phyloP scores from a whole-genome alignment of 805 yeast species.

The Wickerhamomyces mucosus region DNA sequence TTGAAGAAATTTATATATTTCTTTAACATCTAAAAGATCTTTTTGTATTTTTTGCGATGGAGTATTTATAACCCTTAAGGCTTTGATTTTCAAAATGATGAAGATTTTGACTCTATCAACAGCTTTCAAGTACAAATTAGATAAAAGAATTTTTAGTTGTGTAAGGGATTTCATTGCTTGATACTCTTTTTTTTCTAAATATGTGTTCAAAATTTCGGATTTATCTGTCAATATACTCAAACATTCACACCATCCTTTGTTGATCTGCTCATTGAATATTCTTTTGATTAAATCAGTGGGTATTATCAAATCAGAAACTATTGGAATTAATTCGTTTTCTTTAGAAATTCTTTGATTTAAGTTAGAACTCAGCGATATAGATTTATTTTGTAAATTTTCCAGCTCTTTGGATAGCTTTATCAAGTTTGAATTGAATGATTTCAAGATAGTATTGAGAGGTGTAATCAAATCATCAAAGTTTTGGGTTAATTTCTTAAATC shows the following conservation, averaged over 20 bases:
- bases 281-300: slow-evolving; percentile 63
- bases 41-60: slow-evolving; percentile 73
- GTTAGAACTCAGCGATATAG: slow-evolving; percentile 37
- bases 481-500: slow-evolving; percentile 10
- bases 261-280: slow-evolving; percentile 48
- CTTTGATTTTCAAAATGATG: slow-evolving; percentile 54
- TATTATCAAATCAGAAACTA: slow-evolving; percentile 65
- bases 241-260: slow-evolving; percentile 58
- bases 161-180: slow-evolving; percentile 12
- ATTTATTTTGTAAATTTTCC: slow-evolving; percentile 47
- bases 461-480: slow-evolving; percentile 21
- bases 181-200: slow-evolving; percentile 16
- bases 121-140: slow-evolving; percentile 47
- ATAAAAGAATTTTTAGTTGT: slow-evolving; percentile 26
- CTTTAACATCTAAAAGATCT: slow-evolving; percentile 51
- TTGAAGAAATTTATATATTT: slow-evolving; percentile 47
- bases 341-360: slow-evolving; percentile 38
- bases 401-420: slow-evolving; percentile 48
- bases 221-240: slow-evolving; percentile 50
- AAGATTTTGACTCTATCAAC: slow-evolving; percentile 70
- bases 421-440: slow-evolving; percentile 48
- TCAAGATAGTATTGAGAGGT: slow-evolving; percentile 46
- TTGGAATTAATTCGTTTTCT: slow-evolving; percentile 52
- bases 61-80: slow-evolving; percentile 49
- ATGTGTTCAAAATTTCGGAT: slow-evolving; percentile 39